Conservation (phyloP, 441 rosid species). For the Brassica balearica region DNA sequence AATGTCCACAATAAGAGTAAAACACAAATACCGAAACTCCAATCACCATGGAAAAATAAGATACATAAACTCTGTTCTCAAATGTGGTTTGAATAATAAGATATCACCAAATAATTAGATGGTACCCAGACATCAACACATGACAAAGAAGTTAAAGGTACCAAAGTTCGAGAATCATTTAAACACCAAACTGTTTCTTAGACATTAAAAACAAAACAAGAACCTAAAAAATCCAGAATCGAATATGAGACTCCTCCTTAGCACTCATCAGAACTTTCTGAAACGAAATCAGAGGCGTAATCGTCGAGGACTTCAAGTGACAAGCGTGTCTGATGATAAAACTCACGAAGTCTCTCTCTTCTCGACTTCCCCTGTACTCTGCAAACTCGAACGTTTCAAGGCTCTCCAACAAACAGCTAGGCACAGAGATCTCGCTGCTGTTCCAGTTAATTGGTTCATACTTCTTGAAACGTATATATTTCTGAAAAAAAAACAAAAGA, state of each 20-base stretch:
- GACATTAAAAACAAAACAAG: conserved; percentile 7
- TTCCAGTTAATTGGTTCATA: conserved; percentile 4
- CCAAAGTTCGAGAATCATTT: neutral
- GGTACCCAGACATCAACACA: neutral
- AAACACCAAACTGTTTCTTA: conserved; percentile 2
- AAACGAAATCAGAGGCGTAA: neutral
- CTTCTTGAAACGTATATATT: neutral
- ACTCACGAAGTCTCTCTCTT: conserved; percentile 30
- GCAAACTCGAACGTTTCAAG: conserved; percentile 28
- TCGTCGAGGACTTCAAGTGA: conserved; percentile 7
- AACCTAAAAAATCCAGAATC: neutral
- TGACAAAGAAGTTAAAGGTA: neutral
- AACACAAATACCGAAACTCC: conserved; percentile 13
- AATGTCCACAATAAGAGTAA: conserved; percentile 19
- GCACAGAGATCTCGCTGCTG: conserved; percentile 9
- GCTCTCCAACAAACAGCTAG: conserved; percentile 16
- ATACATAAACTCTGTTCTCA: neutral
- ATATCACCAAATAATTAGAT: neutral
- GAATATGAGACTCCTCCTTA: neutral
- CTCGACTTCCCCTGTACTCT: conserved; percentile 12
- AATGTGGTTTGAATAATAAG: neutral
- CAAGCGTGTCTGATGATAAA: conserved; percentile 16
- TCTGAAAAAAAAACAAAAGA: neutral
- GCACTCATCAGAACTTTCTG: neutral
- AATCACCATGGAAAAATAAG: neutral